Conservation (phyloP, 768 basidiomycete genomes). For the Psilocybe cyanescens region DNA sequence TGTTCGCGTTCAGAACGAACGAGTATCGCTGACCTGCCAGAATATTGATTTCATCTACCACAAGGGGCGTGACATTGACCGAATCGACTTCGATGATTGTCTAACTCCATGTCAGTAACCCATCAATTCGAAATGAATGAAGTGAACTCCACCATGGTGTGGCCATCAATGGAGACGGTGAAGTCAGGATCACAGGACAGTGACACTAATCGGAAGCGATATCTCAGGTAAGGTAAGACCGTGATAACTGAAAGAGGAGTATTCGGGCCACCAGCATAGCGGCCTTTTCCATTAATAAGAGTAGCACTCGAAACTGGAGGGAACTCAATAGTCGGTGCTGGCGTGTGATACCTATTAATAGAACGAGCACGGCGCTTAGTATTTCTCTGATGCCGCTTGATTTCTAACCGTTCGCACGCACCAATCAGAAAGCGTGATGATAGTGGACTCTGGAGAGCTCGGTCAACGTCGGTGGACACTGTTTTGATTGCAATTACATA, state of each 20-base stretch:
- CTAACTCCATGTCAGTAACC: constrained; percentile 7
- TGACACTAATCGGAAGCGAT: constrained; percentile 53
- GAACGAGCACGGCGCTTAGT: not conserved
- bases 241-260: constrained; percentile 41
- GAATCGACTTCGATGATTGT: constrained; percentile 61
- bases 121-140: not conserved
- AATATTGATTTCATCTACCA: constrained; percentile 48
- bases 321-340: constrained; percentile 27
- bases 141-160: constrained; percentile 35
- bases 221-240: constrained; percentile 39
- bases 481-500: constrained; percentile 12
- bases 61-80: constrained; percentile 41
- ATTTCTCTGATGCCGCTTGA: not conserved
- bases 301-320: constrained; percentile 36
- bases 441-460: constrained; percentile 29
- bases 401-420: not conserved
- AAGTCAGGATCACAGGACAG: constrained; percentile 52
- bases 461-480: not conserved
- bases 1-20: constrained; percentile 46
- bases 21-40: constrained; percentile 38
- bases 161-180: constrained; percentile 47
- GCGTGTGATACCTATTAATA: constrained; percentile 31
- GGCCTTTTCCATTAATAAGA: constrained; percentile 54
- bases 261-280: constrained; percentile 38
- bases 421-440: constrained; percentile 22